Conservation (phyloP, 495 filamentous ascomycete species). For the Endocarpon pusillum region DNA sequence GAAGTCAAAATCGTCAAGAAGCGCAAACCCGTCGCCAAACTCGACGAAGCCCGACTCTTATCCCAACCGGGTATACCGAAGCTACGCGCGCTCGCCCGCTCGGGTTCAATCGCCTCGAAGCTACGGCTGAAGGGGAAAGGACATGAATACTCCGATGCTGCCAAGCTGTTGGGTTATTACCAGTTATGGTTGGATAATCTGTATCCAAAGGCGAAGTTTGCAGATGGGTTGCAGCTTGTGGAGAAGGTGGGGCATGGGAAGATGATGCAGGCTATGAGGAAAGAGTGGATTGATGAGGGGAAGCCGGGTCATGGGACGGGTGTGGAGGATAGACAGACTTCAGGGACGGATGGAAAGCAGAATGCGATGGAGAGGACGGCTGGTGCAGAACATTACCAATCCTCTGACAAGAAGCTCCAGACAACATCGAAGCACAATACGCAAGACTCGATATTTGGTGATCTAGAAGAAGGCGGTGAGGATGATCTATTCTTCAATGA, state of each 20-base stretch:
- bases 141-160: slow-evolving; percentile 82
- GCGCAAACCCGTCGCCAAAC: slow-evolving; percentile 57
- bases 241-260: slow-evolving; percentile 85
- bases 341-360: slow-evolving; percentile 7
- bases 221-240: slow-evolving; percentile 77
- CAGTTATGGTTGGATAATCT: slow-evolving; percentile 95
- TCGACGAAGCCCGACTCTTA: slow-evolving; percentile 71
- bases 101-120: slow-evolving; percentile 48
- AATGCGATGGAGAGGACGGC: neutral
- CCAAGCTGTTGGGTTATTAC: slow-evolving; percentile 72
- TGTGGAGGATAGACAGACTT: no score
- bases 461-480: neutral
- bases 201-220: slow-evolving; percentile 85
- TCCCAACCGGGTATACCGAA: slow-evolving; percentile 71
- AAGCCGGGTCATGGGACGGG: slow-evolving; percentile 21
- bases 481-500: neutral
- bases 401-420: neutral
- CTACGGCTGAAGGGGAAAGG: slow-evolving; percentile 84
- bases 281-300: slow-evolving; percentile 75
- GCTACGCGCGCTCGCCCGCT: slow-evolving; percentile 48
- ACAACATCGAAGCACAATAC: neutral
- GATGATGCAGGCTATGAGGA: slow-evolving; percentile 51
- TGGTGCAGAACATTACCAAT: neutral
- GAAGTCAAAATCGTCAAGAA: slow-evolving; percentile 68
- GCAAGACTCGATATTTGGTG: neutral